These are phyloP conservation scores for Naematelia encephala DNA, from an alignment of 768 basidiomycete species.

Conservation along the genomic window DNA sequence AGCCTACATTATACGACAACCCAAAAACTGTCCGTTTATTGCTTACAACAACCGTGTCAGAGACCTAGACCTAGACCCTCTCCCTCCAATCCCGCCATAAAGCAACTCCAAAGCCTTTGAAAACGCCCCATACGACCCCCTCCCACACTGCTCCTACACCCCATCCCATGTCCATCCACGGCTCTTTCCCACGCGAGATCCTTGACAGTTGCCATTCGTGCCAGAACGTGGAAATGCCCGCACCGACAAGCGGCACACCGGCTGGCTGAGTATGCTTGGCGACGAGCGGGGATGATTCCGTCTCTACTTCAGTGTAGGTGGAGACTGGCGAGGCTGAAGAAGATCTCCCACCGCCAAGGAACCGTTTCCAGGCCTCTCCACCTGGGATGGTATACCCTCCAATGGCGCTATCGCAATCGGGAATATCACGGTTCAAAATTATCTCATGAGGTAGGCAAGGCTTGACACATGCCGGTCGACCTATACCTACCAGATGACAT, in stretches of 20 bases:
- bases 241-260: constrained; percentile 37
- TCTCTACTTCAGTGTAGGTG: background rate
- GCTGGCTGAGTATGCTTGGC: background rate
- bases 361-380: constrained; percentile 11
- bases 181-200: constrained; percentile 31
- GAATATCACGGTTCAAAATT: constrained; percentile 26
- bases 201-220: constrained; percentile 45
- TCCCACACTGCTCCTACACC: constrained; percentile 23
- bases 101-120: constrained; percentile 19
- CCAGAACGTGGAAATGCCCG: constrained; percentile 42
- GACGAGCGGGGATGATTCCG: background rate
- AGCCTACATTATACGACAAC: no score
- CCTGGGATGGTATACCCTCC: constrained; percentile 36
- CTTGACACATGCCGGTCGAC: constrained; percentile 34
- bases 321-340: background rate
- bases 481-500: constrained; percentile 41
- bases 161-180: constrained; percentile 39
- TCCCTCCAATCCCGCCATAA: background rate
- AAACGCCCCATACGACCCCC: constrained; percentile 26
- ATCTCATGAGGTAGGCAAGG: constrained; percentile 25
- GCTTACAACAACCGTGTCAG: no score
- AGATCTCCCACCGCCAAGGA: constrained; percentile 18
- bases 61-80: background rate
- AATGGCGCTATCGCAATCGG: constrained; percentile 17
- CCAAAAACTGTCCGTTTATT: no score